Conservation (phyloP, 345 rosid species). For the Gynandropsis gynandra region DNA sequence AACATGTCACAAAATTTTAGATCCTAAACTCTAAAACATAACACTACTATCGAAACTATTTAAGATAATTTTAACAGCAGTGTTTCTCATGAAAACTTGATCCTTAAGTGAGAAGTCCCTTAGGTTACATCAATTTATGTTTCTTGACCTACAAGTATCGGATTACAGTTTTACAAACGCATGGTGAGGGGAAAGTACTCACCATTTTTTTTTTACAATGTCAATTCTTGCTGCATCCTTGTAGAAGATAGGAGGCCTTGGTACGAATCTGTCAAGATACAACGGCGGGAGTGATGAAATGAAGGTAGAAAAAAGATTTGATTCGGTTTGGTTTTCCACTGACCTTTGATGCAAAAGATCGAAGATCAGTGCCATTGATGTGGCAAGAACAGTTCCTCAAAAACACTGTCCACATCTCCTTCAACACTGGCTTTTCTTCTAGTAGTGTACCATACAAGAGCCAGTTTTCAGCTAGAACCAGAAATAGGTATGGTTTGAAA, state of each 20-base stretch:
- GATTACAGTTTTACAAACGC: too few species aligned
- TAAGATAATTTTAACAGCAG: too few species aligned
- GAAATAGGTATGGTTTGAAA: slow-evolving; percentile 49
- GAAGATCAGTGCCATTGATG: slow-evolving; percentile 64
- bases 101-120: too few species aligned
- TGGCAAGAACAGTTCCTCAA: slow-evolving; percentile 73
- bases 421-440: slow-evolving; percentile 46
- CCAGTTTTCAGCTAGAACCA: slow-evolving; percentile 71
- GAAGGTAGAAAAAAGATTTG: not conserved
- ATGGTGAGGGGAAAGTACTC: too few species aligned
- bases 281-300: not conserved
- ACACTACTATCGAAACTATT: too few species aligned
- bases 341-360: slow-evolving; percentile 72
- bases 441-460: slow-evolving; percentile 38
- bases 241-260: slow-evolving; percentile 59
- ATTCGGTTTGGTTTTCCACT: slow-evolving; percentile 15
- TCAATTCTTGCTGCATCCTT: slow-evolving; percentile 28
- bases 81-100: too few species aligned
- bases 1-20: too few species aligned
- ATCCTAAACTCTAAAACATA: too few species aligned
- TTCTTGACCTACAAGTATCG: too few species aligned
- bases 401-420: slow-evolving; percentile 59
- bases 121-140: too few species aligned
- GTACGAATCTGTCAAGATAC: slow-evolving; percentile 47
- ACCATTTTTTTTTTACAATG: slow-evolving; percentile 1